A percentile compares a stretch with the other conserved stretches of the same genome.
phyloP scores from a whole-genome alignment of 2,329 filamentous ascomycete genomes.

The Lecanoromycetidae sp. region DNA sequence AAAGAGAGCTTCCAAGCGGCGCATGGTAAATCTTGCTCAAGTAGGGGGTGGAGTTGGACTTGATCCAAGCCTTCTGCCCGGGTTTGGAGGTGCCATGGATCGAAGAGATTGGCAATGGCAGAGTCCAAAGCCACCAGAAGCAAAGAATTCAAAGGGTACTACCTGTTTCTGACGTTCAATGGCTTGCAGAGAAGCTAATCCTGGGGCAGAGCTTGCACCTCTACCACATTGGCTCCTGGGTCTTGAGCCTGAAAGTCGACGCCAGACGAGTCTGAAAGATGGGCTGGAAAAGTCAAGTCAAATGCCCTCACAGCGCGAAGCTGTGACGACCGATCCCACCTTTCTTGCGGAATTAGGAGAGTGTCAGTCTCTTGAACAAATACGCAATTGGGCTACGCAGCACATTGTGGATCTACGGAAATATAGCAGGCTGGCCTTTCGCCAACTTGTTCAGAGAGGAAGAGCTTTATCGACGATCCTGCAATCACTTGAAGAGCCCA shows the following conservation, averaged over 20 bases:
- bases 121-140: slow-evolving; percentile 21
- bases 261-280: not conserved
- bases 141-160: not conserved
- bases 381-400: not conserved
- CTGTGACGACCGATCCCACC: not conserved
- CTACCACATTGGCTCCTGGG: not conserved
- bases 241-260: not conserved
- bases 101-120: slow-evolving; percentile 23
- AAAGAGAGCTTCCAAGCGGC: slow-evolving; percentile 42
- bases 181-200: not conserved
- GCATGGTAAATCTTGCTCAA: slow-evolving; percentile 39
- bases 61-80: slow-evolving; percentile 32
- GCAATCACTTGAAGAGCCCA: slow-evolving; percentile 6
- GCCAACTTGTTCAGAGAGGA: not conserved
- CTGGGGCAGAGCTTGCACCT: not conserved
- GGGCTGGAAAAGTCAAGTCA: not conserved
- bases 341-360: not conserved
- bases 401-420: not conserved
- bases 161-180: not conserved
- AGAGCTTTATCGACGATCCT: not conserved
- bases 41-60: slow-evolving; percentile 22
- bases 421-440: slow-evolving; percentile 1
- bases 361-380: slow-evolving; percentile 1
- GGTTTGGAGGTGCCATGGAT: slow-evolving; percentile 16
- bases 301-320: not conserved